These are phyloP conservation scores for Megacollybia marginata DNA, from an alignment of 768 basidiomycete genomes.

Conservation along the genomic window DNA sequence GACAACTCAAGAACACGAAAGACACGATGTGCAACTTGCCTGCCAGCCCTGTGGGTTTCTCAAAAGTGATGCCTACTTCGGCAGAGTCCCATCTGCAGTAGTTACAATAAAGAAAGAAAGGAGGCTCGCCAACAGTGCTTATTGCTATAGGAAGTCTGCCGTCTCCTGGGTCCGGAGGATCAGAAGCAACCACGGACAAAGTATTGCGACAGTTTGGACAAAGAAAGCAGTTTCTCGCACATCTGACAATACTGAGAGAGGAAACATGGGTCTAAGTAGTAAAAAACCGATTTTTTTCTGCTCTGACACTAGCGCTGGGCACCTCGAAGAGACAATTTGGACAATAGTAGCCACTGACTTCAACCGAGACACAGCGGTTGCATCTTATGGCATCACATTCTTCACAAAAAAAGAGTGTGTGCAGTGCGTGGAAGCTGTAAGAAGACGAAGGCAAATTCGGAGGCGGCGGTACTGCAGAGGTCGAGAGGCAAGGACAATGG, in stretches of 20 bases:
- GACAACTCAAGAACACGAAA: conserved; percentile 3
- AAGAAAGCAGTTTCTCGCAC: conserved; percentile 95
- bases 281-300: conserved; percentile 88
- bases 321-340: conserved; percentile 99
- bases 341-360: conserved; percentile 97
- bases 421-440: conserved; percentile 75
- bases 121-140: conserved; percentile 69
- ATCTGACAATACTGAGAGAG: conserved; percentile 45
- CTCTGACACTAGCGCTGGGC: conserved; percentile 94
- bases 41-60: conserved; percentile 94
- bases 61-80: conserved; percentile 86
- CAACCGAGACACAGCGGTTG: conserved; percentile 84
- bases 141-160: conserved; percentile 44
- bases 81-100: conserved; percentile 94
- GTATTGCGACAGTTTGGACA: conserved; percentile 93
- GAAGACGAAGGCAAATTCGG: conserved; percentile 74
- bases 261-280: neutral
- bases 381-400: conserved; percentile 96
- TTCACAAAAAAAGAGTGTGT: conserved; percentile 92
- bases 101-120: conserved; percentile 88
- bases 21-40: conserved; percentile 37
- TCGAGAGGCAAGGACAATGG: conserved; percentile 69
- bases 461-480: conserved; percentile 55
- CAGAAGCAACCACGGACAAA: conserved; percentile 84
- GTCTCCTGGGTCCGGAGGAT: conserved; percentile 62